Base-by-base conservation (phyloP, 768 basidiomycete genomes). In the Rhizopogon sp. region DNA sequence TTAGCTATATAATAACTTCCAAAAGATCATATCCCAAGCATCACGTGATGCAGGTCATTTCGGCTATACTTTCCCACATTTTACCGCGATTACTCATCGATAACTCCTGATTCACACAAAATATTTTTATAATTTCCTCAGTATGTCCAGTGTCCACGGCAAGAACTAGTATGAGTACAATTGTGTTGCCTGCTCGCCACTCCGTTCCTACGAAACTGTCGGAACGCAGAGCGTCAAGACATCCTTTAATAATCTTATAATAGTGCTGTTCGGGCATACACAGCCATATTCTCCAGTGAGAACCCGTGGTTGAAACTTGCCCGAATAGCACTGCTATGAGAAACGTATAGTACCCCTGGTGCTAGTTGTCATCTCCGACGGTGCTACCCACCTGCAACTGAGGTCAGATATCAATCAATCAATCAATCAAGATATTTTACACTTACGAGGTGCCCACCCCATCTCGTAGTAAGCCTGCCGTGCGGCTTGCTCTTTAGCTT, bases 401-500 rank as follows among this genome's bases (percentile, higher is more conserved):
- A 50, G 47, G 33, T 49, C 47, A 2, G 22, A 49, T 8, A 1
- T 3, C 13, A 53, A 43, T 33, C 17, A 28, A 13, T n/a, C 45
- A 43, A 43, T 33, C 17, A 28, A 13, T n/a, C 45, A 43, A 43
- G 51, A 41, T 22, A 4, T 52, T 29, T 25, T 8, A 42, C 25
- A 68, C 70, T 46, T 45, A 76, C 75, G 72, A 45, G 72, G 66
- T 53, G 82, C 81, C 88, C 88, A 90, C 35, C 88, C 88, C 86
- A 90, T 84, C 8, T 79, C 77, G 62, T 82, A 80, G 69, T 81
- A 88, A 8, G 88, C 88, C 60, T 82, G 74, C 55, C 80, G 76
- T 16, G 88, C 88, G 0, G 88, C 88, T 54, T 85, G 84, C 62
- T 90, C 88, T 67, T 89, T 90, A 6, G 88, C 88, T 2, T 80